These are phyloP conservation scores for Boletus speciosus DNA, from an alignment of 768 basidiomycete species.

Conservation along the genomic window DNA sequence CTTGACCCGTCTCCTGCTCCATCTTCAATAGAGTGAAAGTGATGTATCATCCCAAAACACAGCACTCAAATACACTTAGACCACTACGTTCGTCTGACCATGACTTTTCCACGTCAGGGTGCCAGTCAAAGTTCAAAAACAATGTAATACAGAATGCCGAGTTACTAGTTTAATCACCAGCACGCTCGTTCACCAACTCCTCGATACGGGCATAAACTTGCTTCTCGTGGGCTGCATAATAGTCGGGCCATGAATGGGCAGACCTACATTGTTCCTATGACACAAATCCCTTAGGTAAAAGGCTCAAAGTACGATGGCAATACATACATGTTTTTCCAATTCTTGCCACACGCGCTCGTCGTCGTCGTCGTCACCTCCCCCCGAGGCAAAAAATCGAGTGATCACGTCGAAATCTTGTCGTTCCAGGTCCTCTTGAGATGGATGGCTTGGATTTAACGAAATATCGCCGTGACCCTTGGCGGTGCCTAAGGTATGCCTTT, in stretches of 20 bases:
- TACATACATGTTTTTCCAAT: conserved; percentile 44
- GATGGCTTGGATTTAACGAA: neutral
- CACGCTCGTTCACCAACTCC: conserved; percentile 22
- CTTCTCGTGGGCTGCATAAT: conserved; percentile 44
- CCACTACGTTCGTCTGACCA: neutral
- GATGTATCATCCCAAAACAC: conserved; percentile 9
- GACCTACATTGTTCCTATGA: conserved; percentile 40
- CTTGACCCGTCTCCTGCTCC: conserved; percentile 13
- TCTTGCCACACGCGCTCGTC: conserved; percentile 52
- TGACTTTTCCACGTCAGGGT: neutral
- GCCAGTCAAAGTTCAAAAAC: conserved; percentile 2
- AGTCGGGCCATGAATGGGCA: conserved; percentile 46
- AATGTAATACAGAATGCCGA: neutral
- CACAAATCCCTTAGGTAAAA: neutral
- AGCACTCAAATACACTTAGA: conserved; percentile 12
- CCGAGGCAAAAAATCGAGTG: conserved; percentile 52
- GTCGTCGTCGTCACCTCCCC: conserved; percentile 44
- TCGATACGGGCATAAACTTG: conserved; percentile 43
- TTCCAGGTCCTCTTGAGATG: conserved; percentile 14
- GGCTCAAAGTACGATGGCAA: neutral
- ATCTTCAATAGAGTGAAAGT: conserved; percentile 18
- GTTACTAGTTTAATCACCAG: conserved; percentile 4
- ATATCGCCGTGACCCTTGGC: neutral
- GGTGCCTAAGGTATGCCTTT: neutral
- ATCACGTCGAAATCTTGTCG: conserved; percentile 49